phyloP scores from a whole-genome alignment of 1,284 basidiomycete species.

The Trichosporon coremiiforme region DNA sequence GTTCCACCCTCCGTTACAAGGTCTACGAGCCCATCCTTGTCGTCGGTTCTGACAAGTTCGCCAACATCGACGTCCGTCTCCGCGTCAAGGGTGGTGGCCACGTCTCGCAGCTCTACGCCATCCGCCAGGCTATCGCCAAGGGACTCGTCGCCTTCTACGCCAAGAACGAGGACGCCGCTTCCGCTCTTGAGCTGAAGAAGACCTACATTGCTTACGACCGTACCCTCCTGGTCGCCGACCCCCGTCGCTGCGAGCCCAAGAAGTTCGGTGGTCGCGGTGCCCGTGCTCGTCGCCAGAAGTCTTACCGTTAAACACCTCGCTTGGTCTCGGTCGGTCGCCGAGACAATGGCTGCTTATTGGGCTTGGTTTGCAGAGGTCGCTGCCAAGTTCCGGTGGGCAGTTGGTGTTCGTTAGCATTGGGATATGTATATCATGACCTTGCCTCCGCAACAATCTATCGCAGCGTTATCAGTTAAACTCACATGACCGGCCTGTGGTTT shows the following conservation, averaged over 20 bases:
- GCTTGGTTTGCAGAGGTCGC: constrained; percentile 29
- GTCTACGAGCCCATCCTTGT: constrained; percentile 95
- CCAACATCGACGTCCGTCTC: constrained; percentile 90
- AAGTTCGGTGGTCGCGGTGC: constrained; percentile 97
- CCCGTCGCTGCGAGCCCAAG: constrained; percentile 98
- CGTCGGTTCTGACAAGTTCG: constrained; percentile 80
- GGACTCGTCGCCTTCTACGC: constrained; percentile 95
- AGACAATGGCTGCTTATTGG: constrained; percentile 16
- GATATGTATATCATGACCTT: constrained; percentile 38
- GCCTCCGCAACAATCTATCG: neutral
- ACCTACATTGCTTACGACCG: constrained; percentile 93
- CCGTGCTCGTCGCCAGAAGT: constrained; percentile 93
- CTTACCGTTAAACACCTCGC: constrained; percentile 76
- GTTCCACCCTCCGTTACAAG: constrained; percentile 93
- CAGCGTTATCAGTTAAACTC: too few species aligned
- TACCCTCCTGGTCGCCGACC: constrained; percentile 94
- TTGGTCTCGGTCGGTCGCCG: constrained; percentile 13
- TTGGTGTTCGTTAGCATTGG: constrained; percentile 35
- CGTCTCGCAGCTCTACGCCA: constrained; percentile 98
- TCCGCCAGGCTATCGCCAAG: constrained; percentile 98
- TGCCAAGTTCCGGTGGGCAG: constrained; percentile 22
- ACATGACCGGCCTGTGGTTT: too few species aligned
- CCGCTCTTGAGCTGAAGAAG: constrained; percentile 95
- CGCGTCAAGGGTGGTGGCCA: constrained; percentile 99
- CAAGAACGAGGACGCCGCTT: constrained; percentile 98